Evolutionary conservation across 208 protist species (phyloP).

Genomic region (Tritrichomonas musculus): DNA sequence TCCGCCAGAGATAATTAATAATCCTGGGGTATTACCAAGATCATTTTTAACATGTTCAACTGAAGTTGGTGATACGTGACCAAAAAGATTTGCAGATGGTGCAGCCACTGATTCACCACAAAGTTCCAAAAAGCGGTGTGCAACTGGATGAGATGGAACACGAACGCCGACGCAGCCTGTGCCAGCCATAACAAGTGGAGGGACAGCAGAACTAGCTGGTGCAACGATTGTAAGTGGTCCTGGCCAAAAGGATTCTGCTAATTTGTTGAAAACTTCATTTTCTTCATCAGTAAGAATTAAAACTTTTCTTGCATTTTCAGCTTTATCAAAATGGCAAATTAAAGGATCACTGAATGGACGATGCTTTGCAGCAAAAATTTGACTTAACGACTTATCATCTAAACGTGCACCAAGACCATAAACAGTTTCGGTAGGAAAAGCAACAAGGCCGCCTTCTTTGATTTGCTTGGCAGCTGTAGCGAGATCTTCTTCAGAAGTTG

Average conservation of each 20-base stretch:
- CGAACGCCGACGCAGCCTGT: constrained; percentile 47
- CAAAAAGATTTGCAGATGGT: constrained; percentile 50
- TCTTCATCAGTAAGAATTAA: constrained; percentile 16
- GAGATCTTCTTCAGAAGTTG: background rate
- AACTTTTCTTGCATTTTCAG: background rate
- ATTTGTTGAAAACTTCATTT: constrained; percentile 16
- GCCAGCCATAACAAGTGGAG: constrained; percentile 46
- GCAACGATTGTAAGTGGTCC: constrained; percentile 54
- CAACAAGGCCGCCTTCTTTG: constrained; percentile 62
- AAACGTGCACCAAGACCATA: constrained; percentile 89
- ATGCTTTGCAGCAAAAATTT: constrained; percentile 87
- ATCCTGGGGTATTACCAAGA: background rate
- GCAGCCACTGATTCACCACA: constrained; percentile 48
- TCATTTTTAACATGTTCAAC: constrained; percentile 42
- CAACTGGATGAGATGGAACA: constrained; percentile 45
- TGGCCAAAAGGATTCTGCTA: constrained; percentile 48
- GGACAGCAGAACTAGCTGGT: constrained; percentile 33
- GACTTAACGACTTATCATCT: constrained; percentile 61
- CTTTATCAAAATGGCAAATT: constrained; percentile 76
- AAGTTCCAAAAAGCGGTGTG: constrained; percentile 26
- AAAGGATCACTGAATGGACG: constrained; percentile 77
- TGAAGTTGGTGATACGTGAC: constrained; percentile 46
- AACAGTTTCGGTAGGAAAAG: constrained; percentile 96
- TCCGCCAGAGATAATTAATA: background rate
- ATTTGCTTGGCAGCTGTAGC: constrained; percentile 37